Percentiles rank a stretch among this genome's conserved stretches.
Evolutionary conservation across 1,284 basidiomycete species (phyloP).

Genomic region (Coniferiporia sulphurascens): DNA sequence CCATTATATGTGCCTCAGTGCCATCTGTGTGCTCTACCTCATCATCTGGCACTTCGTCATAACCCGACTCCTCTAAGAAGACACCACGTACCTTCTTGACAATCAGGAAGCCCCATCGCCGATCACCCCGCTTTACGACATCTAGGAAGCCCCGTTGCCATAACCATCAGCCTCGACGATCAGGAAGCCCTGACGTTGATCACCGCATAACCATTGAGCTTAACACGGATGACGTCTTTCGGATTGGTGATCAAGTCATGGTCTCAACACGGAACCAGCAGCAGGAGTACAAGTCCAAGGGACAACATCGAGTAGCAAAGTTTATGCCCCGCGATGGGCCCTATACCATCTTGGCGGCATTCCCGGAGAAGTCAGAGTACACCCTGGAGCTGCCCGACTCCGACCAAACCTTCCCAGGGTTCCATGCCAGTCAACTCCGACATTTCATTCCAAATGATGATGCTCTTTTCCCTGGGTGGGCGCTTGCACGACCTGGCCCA

Average conservation of each 20-base stretch:
- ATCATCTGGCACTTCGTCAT: too few relatives aligned
- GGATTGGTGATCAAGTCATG: slow-evolving; percentile 20
- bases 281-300: slow-evolving; percentile 16
- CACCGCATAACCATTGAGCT: too few relatives aligned
- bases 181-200: too few relatives aligned
- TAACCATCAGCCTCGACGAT: too few relatives aligned
- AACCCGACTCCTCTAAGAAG: too few relatives aligned
- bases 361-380: slow-evolving; percentile 23
- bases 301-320: slow-evolving; percentile 24
- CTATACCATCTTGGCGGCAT: slow-evolving; percentile 16
- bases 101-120: too few relatives aligned
- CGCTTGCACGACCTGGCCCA: too few relatives aligned
- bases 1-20: too few relatives aligned
- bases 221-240: slow-evolving; percentile 9
- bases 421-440: slow-evolving; percentile 22
- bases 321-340: slow-evolving; percentile 28
- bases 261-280: slow-evolving; percentile 18
- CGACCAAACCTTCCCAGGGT: slow-evolving; percentile 21
- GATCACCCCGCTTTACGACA: too few relatives aligned
- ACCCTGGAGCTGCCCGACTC: slow-evolving; percentile 22
- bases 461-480: background rate
- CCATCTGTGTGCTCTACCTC: too few relatives aligned
- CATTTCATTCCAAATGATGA: slow-evolving; percentile 5
- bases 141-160: too few relatives aligned
- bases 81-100: too few relatives aligned